phyloP scores from a whole-genome alignment of 805 yeast genomes.

The Phaffomyces thermotolerans region DNA sequence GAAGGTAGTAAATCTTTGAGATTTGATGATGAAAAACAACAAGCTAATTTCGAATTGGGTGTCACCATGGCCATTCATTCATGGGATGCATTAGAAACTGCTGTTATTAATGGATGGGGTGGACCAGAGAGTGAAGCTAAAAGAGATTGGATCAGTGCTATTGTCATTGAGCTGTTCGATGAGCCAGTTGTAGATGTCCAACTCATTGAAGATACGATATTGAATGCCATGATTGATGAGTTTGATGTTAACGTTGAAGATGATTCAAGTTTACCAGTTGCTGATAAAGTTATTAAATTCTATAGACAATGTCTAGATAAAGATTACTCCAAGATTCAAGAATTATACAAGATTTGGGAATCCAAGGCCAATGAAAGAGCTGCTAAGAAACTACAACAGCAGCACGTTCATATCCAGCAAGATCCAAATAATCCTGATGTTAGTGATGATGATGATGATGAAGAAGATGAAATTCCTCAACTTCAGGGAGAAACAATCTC shows the following conservation, averaged over 20 bases:
- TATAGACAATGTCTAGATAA: constrained; percentile 56
- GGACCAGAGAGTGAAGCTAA: constrained; percentile 87
- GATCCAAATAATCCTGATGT: constrained; percentile 61
- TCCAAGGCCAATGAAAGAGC: constrained; percentile 39
- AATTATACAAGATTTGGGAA: constrained; percentile 51
- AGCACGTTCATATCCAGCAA: constrained; percentile 40
- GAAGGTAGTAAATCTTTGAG: constrained; percentile 32
- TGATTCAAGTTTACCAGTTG: constrained; percentile 74
- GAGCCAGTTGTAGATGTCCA: constrained; percentile 65
- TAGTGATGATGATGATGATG: constrained; percentile 45
- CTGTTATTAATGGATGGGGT: constrained; percentile 93
- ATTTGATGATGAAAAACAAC: constrained; percentile 56
- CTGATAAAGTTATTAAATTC: constrained; percentile 53
- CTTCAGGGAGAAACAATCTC: constrained; percentile 19
- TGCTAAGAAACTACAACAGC: constrained; percentile 19
- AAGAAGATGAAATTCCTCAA: constrained; percentile 28
- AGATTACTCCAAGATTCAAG: constrained; percentile 50
- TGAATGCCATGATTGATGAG: constrained; percentile 91
- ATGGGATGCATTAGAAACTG: constrained; percentile 85
- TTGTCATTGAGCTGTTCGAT: constrained; percentile 70
- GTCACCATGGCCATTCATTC: constrained; percentile 83
- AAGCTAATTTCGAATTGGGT: constrained; percentile 86
- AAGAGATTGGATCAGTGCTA: constrained; percentile 89
- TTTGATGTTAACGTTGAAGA: constrained; percentile 86
- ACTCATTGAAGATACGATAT: constrained; percentile 75